Evolutionary conservation across 2,329 filamentous ascomycete species (phyloP).

Genomic region (Zymoseptoria ardabiliae): DNA sequence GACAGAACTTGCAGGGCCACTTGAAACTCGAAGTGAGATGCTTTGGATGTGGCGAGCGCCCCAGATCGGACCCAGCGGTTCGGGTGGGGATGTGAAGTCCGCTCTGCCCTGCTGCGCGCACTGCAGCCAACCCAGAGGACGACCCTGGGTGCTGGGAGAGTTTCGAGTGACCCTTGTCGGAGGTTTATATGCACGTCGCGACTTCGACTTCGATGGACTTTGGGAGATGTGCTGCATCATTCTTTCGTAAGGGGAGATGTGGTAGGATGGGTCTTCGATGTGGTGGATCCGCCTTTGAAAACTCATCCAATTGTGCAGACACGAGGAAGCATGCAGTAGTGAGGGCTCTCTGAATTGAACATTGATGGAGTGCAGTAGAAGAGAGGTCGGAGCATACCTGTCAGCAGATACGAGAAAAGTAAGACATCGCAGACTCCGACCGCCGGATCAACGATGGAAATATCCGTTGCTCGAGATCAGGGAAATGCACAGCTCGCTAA

Average conservation of each 20-base stretch:
- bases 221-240: background rate
- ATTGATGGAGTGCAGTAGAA: background rate
- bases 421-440: background rate
- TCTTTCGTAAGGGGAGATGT: background rate
- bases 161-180: background rate
- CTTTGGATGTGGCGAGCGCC: background rate
- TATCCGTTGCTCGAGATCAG: background rate
- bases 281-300: background rate
- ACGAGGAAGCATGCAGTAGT: background rate
- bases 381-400: background rate
- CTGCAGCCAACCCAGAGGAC: background rate
- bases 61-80: background rate
- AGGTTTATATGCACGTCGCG: background rate
- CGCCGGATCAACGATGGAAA: background rate
- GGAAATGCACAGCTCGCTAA: background rate
- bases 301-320: too few relatives aligned
- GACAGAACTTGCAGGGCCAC: background rate
- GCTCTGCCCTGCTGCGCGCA: too few relatives aligned
- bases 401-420: background rate
- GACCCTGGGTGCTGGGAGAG: background rate
- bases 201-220: background rate
- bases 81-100: background rate
- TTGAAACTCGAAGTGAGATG: background rate
- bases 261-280: background rate
- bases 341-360: background rate